phyloP scores from a whole-genome alignment of 2,329 filamentous ascomycete genomes.

The Hawksworthiomyces lignivorus region DNA sequence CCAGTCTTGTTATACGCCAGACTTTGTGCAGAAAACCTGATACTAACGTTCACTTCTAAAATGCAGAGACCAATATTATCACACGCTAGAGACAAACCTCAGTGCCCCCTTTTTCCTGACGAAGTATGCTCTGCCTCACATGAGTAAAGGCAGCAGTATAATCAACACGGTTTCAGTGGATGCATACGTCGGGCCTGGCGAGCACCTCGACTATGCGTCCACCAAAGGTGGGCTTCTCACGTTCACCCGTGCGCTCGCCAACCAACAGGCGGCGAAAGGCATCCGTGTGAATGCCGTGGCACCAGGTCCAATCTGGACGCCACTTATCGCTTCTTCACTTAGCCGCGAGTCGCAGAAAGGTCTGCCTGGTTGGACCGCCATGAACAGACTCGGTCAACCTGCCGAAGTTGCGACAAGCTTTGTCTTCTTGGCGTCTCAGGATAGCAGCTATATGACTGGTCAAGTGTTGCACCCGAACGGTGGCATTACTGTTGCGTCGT shows the following conservation, averaged over 20 bases:
- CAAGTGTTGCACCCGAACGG: slow-evolving; percentile 38
- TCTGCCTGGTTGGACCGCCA: slow-evolving; percentile 55
- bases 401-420: slow-evolving; percentile 76
- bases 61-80: slow-evolving; percentile 74
- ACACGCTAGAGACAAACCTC: slow-evolving; percentile 78
- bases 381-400: slow-evolving; percentile 71
- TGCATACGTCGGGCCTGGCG: slow-evolving; percentile 71
- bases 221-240: slow-evolving; percentile 72
- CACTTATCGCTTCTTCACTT: slow-evolving; percentile 68
- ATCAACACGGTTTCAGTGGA: slow-evolving; percentile 85
- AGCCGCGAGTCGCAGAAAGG: slow-evolving; percentile 60
- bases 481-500: too few species aligned
- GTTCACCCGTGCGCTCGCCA: slow-evolving; percentile 70
- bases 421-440: slow-evolving; percentile 69
- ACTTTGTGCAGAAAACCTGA: too few species aligned
- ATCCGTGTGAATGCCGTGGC: slow-evolving; percentile 72
- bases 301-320: slow-evolving; percentile 73
- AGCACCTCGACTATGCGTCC: slow-evolving; percentile 74
- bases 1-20: too few species aligned
- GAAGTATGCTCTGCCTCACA: slow-evolving; percentile 68
- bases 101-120: slow-evolving; percentile 74
- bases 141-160: slow-evolving; percentile 66
- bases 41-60: too few species aligned
- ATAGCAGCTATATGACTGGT: slow-evolving; percentile 67
- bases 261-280: slow-evolving; percentile 63